phyloP scores from a whole-genome alignment of 768 basidiomycete genomes.

The Xerocomellus chrysenteron region DNA sequence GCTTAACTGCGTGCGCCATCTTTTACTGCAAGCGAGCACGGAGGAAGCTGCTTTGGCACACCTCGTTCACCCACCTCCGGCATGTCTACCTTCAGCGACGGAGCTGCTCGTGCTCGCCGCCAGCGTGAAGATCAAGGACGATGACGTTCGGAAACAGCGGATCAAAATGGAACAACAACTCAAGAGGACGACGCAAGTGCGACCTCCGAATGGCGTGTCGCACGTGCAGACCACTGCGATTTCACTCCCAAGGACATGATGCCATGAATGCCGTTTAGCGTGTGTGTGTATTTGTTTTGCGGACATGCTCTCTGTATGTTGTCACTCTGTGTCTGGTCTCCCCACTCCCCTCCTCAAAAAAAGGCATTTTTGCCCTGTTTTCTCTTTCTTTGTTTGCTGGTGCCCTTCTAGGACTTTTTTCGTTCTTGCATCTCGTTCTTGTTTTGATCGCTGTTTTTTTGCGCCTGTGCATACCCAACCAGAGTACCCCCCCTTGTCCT shows the following conservation, averaged over 20 bases:
- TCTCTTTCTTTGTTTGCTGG: background rate
- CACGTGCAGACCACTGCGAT: conserved; percentile 27
- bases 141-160: conserved; percentile 74
- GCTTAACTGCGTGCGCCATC: conserved; percentile 56
- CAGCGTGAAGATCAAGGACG: conserved; percentile 74
- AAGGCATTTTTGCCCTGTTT: background rate
- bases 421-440: background rate
- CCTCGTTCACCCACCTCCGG: conserved; percentile 50
- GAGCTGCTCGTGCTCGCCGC: conserved; percentile 62
- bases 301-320: conserved; percentile 15
- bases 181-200: conserved; percentile 53
- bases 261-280: background rate
- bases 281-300: conserved; percentile 6
- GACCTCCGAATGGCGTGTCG: conserved; percentile 29
- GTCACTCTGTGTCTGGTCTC: background rate
- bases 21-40: conserved; percentile 50
- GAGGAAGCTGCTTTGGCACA: conserved; percentile 47
- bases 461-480: conserved; percentile 7
- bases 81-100: conserved; percentile 55
- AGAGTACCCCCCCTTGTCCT: conserved; percentile 8
- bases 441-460: background rate
- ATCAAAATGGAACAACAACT: conserved; percentile 73
- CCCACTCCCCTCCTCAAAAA: background rate
- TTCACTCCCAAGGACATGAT: conserved; percentile 29
- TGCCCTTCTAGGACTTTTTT: background rate